Evolutionary conservation across 2,329 filamentous ascomycete genomes (phyloP).

Genomic region (Cercospora brassicicola): DNA sequence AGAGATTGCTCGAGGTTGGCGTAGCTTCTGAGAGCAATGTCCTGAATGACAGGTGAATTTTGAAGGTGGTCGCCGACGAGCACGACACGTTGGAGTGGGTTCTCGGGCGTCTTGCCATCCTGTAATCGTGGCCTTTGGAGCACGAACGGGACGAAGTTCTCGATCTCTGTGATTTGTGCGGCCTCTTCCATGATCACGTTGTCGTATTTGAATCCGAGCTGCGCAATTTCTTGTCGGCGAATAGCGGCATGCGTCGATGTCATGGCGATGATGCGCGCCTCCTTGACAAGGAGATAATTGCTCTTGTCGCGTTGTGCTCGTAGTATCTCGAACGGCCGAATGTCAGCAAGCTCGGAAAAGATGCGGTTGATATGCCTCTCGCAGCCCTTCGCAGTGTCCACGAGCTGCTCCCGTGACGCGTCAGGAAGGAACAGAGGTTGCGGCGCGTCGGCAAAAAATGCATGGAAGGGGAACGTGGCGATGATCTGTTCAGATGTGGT

Average conservation of each 20-base stretch:
- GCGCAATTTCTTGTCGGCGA: conserved; percentile 82
- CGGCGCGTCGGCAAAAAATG: conserved; percentile 83
- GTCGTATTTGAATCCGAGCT: conserved; percentile 93
- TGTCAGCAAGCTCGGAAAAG: conserved; percentile 88
- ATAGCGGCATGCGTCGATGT: conserved; percentile 98
- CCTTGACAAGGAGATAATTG: conserved; percentile 91
- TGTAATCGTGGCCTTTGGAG: conserved; percentile 64
- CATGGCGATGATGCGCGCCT: conserved; percentile 98
- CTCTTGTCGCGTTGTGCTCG: conserved; percentile 86
- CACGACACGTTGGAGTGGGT: conserved; percentile 81
- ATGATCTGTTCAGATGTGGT: conserved; percentile 59
- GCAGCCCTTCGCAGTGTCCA: conserved; percentile 81
- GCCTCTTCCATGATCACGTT: conserved; percentile 99
- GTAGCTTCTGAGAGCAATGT: conserved; percentile 88
- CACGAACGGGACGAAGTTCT: conserved; percentile 93
- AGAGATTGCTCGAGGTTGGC: conserved; percentile 95
- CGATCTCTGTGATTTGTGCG: conserved; percentile 94
- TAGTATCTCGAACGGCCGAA: conserved; percentile 91
- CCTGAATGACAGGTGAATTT: conserved; percentile 94
- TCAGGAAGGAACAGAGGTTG: conserved; percentile 76
- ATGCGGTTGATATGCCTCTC: conserved; percentile 86
- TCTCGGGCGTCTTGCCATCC: conserved; percentile 52
- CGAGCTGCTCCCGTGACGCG: conserved; percentile 62
- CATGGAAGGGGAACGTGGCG: conserved; percentile 79
- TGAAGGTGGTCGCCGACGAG: conserved; percentile 94